These are phyloP conservation scores for Xylaria scruposa DNA, from an alignment of 495 filamentous ascomycete genomes.

Conservation along the genomic window DNA sequence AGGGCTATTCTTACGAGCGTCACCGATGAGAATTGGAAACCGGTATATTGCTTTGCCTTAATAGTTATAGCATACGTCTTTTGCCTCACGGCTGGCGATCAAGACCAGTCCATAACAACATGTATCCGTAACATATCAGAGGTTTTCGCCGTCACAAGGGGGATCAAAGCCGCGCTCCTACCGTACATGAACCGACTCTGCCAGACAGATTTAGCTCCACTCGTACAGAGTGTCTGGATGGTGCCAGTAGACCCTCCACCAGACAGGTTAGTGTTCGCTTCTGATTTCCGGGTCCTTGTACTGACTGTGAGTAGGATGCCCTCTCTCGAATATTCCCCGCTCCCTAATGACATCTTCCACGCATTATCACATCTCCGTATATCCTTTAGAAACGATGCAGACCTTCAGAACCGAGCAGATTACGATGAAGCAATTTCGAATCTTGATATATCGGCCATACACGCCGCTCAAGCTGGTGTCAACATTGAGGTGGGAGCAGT, in stretches of 20 bases:
- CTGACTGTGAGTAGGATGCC: neutral
- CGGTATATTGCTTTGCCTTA: neutral
- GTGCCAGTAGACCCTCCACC: neutral
- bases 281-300: neutral
- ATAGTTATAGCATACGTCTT: constrained; percentile 1
- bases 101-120: neutral
- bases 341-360: neutral
- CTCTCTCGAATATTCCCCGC: constrained; percentile 2
- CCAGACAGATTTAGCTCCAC: neutral
- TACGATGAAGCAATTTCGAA: neutral
- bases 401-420: neutral
- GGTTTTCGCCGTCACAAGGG: neutral
- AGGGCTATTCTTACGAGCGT: neutral
- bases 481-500: constrained; percentile 1
- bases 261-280: neutral
- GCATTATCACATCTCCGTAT: neutral
- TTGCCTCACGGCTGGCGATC: neutral
- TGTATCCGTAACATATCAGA: neutral
- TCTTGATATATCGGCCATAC: neutral
- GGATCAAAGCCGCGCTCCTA: neutral
- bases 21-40: constrained; percentile 1
- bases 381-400: neutral
- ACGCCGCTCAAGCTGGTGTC: constrained; percentile 1
- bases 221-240: neutral
- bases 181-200: neutral